Conservation (phyloP, 768 basidiomycete species). For the Auricularia heimuer region DNA sequence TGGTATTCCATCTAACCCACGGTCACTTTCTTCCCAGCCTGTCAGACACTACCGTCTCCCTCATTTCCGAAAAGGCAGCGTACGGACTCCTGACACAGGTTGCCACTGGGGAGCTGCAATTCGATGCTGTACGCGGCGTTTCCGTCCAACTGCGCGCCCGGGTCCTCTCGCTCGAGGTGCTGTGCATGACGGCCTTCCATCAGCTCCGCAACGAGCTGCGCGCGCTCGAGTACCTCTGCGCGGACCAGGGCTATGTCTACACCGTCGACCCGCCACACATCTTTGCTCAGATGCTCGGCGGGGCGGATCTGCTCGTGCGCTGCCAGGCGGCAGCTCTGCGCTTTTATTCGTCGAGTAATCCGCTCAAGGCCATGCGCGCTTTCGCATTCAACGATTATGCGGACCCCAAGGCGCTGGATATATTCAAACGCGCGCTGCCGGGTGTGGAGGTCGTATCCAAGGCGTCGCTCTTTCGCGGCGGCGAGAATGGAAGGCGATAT, state of each 20-base stretch:
- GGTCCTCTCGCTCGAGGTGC: conserved; percentile 11
- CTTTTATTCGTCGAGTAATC: background rate
- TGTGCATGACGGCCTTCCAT: conserved; percentile 4
- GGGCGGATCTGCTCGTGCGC: conserved; percentile 6
- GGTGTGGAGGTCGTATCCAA: conserved; percentile 1
- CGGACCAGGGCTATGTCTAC: conserved; percentile 11
- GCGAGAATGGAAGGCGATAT: background rate
- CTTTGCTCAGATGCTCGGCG: conserved; percentile 10
- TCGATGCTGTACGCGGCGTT: background rate
- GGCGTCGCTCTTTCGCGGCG: conserved; percentile 1
- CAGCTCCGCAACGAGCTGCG: conserved; percentile 11
- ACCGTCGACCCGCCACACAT: conserved; percentile 14
- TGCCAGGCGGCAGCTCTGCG: conserved; percentile 4
- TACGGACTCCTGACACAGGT: background rate
- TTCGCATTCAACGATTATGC: conserved; percentile 12
- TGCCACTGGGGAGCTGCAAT: background rate
- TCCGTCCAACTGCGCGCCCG: background rate
- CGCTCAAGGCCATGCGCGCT: conserved; percentile 5
- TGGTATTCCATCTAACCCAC: conserved; percentile 7
- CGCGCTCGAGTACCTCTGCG: conserved; percentile 3
- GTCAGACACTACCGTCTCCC: background rate
- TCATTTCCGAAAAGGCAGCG: background rate
- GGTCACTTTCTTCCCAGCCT: background rate
- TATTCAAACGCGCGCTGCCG: background rate
- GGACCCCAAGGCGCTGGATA: background rate